These are phyloP conservation scores for Echium plantagineum DNA, from an alignment of 257 asterid genomes.

Conservation along the genomic window DNA sequence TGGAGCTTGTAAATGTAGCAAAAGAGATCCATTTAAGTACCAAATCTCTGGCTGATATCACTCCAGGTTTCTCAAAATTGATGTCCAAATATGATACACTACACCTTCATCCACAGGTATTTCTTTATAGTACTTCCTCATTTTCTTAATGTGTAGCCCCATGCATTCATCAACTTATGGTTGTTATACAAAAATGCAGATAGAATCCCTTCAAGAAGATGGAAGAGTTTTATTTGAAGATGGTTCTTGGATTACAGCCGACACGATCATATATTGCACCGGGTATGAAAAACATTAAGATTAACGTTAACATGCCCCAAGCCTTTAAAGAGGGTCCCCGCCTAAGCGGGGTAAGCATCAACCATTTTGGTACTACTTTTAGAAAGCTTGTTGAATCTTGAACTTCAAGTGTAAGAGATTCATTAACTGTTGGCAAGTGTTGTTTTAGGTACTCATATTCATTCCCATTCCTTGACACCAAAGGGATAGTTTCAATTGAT, in stretches of 20 bases:
- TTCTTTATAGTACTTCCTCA: neutral
- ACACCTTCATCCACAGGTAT: constrained; percentile 59
- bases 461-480: constrained; percentile 90
- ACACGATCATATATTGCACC: constrained; percentile 76
- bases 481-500: constrained; percentile 68
- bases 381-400: neutral
- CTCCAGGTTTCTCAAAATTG: constrained; percentile 60
- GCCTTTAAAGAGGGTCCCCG: too few relatives aligned
- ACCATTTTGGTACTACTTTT: too few relatives aligned
- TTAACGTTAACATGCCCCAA: too few relatives aligned
- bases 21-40: constrained; percentile 63
- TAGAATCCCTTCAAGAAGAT: constrained; percentile 62
- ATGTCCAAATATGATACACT: constrained; percentile 47
- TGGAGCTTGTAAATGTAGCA: constrained; percentile 70
- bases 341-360: too few relatives aligned
- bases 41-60: constrained; percentile 28
- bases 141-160: neutral
- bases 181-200: constrained; percentile 27
- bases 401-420: neutral
- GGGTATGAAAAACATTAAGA: constrained; percentile 34
- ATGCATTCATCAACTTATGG: neutral
- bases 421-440: neutral
- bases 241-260: constrained; percentile 48
- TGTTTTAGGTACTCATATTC: constrained; percentile 67
- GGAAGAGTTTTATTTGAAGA: constrained; percentile 59